A percentile compares a stretch with the other conserved stretches of the same genome.
Conservation (phyloP, 441 rosid genomes). For the Jatropha multifida region DNA sequence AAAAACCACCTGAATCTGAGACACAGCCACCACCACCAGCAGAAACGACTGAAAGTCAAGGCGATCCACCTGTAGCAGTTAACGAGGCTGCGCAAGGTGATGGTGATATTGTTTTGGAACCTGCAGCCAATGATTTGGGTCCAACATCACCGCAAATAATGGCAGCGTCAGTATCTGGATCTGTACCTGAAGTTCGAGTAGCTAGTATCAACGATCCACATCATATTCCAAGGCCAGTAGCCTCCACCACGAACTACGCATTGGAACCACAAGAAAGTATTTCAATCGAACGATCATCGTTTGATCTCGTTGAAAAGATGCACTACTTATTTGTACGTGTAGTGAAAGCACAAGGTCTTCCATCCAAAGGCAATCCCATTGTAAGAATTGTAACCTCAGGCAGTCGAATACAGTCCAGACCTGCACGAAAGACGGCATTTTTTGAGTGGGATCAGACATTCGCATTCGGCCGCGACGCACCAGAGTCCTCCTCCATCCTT, state of each 20-base stretch:
- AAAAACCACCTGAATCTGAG: conserved; percentile 13
- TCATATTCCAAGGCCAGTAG: conserved; percentile 44
- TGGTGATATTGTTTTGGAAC: conserved; percentile 40
- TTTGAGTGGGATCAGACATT: conserved; percentile 90
- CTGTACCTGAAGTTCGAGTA: conserved; percentile 45
- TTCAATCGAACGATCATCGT: conserved; percentile 62
- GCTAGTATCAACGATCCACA: conserved; percentile 40
- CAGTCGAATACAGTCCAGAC: conserved; percentile 44
- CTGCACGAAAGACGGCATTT: conserved; percentile 39
- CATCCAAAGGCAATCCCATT: conserved; percentile 56
- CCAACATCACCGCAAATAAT: conserved; percentile 37
- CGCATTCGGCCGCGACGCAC: conserved; percentile 60
- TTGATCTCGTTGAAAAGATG: conserved; percentile 87
- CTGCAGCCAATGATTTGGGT: conserved; percentile 24
- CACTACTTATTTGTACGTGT: conserved; percentile 68
- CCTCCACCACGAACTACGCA: conserved; percentile 34
- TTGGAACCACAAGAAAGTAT: conserved; percentile 58
- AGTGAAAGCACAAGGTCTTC: conserved; percentile 62
- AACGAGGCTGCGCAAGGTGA: conserved; percentile 11
- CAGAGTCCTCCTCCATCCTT: conserved; percentile 56
- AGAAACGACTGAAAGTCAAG: conserved; percentile 18
- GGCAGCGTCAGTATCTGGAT: conserved; percentile 41
- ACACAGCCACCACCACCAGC: conserved; percentile 14
- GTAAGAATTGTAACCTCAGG: conserved; percentile 56
- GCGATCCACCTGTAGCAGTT: conserved; percentile 15